Evolutionary conservation across 257 asterid genomes (phyloP), one percentile per base, ranked within the genome.

Genomic region (Datura wrightii): DNA sequence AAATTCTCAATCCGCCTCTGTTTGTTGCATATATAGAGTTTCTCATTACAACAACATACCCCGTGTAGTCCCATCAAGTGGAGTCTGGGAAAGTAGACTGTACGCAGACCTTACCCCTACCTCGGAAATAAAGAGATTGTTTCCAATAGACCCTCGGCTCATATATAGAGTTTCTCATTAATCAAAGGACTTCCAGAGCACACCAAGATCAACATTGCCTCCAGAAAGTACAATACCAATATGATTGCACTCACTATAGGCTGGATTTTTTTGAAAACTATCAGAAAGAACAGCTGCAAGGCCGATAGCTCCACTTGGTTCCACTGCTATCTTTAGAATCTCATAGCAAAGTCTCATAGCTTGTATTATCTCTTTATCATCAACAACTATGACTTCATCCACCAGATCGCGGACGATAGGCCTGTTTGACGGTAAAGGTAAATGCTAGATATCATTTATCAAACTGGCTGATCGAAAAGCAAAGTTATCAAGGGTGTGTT

Each of bases 231-330:
- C 72, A 62, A 96, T 91, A 15, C 95, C 97, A 60, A 93, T 88
- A 85, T 93, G 88, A 65, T 63, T 89, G 90, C 96, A 88, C 53
- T 91, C 90, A n/a, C 90, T 87, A 93, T 90, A 90, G 39, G 84
- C 84, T 52, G 90, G 90, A 83, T 91, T 90, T 10, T 80, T 87
- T 84, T 60, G 87, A 87, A 96, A 96, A 74, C 88, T 82, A 24
- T 89, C 85, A 8, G 97, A 96, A n/a, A 94, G 87, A 84, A 92
- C 92, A 41, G 98, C 98, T 15, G 98, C 99, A 52, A 96, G 98
- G 70, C 98, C 99, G 9, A 96, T 93, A 44, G 97, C 99, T 83
- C 98, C 99, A 67, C 98, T 96, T 11, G 99, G 98, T 87, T 94
- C 99, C 74, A 94, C 97, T 1, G 97, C 94, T 0, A 93, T 92